Evolutionary conservation across 306 rosid species (phyloP).

Genomic region (Quercus suber): DNA sequence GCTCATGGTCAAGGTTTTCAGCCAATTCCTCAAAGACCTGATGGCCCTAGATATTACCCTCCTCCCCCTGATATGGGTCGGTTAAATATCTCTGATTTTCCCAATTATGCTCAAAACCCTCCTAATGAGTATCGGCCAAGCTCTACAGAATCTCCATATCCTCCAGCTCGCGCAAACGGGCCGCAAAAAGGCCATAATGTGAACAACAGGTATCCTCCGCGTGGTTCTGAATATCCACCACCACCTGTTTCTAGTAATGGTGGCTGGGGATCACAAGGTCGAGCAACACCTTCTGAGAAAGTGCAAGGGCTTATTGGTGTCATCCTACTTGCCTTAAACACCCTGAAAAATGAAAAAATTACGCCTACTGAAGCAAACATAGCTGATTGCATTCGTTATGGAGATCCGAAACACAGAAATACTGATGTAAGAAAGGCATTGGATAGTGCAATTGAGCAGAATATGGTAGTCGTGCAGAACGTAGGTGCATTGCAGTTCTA

Average conservation of each 20-base stretch:
- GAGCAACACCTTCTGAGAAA: slow-evolving; percentile 67
- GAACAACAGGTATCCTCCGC: slow-evolving; percentile 48
- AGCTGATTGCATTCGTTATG: slow-evolving; percentile 58
- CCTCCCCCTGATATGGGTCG: slow-evolving; percentile 56
- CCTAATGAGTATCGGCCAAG: slow-evolving; percentile 39
- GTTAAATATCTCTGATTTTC: slow-evolving; percentile 47
- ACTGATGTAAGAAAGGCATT: slow-evolving; percentile 66
- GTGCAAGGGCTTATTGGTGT: slow-evolving; percentile 62
- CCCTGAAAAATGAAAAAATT: slow-evolving; percentile 62
- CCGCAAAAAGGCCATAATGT: slow-evolving; percentile 47
- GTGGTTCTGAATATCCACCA: slow-evolving; percentile 42
- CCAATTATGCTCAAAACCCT: slow-evolving; percentile 37
- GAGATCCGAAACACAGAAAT: slow-evolving; percentile 53
- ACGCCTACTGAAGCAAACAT: slow-evolving; percentile 72
- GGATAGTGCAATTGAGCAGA: slow-evolving; percentile 53
- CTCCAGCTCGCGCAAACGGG: slow-evolving; percentile 36
- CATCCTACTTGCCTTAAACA: slow-evolving; percentile 53
- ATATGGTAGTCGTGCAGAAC: slow-evolving; percentile 45
- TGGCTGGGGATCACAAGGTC: slow-evolving; percentile 71
- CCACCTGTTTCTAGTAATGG: slow-evolving; percentile 46
- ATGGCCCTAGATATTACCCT: slow-evolving; percentile 49
- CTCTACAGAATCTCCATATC: slow-evolving; percentile 35
- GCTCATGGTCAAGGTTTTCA: slow-evolving; percentile 43
- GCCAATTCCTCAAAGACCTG: slow-evolving; percentile 43
- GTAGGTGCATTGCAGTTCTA: slow-evolving; percentile 55